A percentile compares a stretch with the other conserved stretches of the same genome.
Evolutionary conservation across 129 eudicot species (phyloP).

Genomic region (Artemisia argyi): DNA sequence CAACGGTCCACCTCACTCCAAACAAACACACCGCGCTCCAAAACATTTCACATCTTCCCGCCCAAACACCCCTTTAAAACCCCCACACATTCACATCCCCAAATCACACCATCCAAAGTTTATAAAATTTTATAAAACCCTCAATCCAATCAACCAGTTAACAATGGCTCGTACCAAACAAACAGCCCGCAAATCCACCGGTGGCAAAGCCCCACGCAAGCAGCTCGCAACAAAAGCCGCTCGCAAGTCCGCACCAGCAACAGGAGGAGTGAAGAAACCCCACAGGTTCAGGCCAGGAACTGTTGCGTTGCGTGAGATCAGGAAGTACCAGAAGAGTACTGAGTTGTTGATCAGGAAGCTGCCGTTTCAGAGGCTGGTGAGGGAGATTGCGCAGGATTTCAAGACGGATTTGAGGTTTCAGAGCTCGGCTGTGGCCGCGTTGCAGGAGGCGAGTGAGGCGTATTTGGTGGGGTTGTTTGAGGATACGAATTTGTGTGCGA

Average conservation of each 20-base stretch:
- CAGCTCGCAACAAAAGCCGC: neutral
- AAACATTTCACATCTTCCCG: too few species aligned
- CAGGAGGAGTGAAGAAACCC: neutral
- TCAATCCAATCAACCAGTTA: too few species aligned
- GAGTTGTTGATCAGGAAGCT: neutral
- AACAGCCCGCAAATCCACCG: neutral
- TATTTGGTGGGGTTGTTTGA: neutral
- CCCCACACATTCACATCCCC: too few species aligned
- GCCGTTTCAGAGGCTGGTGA: neutral
- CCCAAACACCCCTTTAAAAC: too few species aligned
- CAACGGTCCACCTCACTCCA: too few species aligned
- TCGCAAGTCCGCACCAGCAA: neutral
- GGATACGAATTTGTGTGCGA: neutral
- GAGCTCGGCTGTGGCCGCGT: neutral
- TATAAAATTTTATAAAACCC: too few species aligned
- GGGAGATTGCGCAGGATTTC: neutral
- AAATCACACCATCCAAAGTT: too few species aligned
- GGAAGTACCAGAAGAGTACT: neutral
- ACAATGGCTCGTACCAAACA: neutral
- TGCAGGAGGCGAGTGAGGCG: neutral
- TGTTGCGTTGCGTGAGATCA: neutral
- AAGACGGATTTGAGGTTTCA: neutral
- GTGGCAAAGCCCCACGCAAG: neutral
- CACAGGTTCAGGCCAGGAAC: conserved; percentile 3
- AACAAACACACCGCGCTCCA: too few species aligned